Evolutionary conservation across 129 eudicot genomes (phyloP), one percentile per base, ranked within the genome.

Genomic region (Chrysanthemum seticuspe): DNA sequence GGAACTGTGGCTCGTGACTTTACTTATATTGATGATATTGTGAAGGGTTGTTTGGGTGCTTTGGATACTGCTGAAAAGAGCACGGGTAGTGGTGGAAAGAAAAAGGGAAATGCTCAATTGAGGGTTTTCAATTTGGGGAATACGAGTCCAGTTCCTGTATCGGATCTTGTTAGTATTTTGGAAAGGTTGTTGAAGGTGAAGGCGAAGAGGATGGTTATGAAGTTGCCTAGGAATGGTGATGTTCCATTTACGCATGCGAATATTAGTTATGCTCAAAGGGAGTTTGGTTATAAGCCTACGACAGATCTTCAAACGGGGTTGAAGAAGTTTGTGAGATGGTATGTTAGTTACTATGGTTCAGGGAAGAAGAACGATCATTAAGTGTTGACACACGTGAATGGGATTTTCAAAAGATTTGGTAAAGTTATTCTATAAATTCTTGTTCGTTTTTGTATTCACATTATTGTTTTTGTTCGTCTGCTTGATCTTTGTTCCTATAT

Each of bases 81-180:
- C 78, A 91, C 97, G 0, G 91, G 97, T 9, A 87, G 95, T 74
- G 95, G 95, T 18, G 97, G 97, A 75, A 91, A 91, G 97, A 91
- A 91, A 76, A 91, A 85, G 64, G 95, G 89, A 40, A 74, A 82
- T 2, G 97, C 97, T 1, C 95, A 91, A 51, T 76, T 87, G 65
- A 64, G 97, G 76, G 85, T 91, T 62, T 87, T 73, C 45, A 91
- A 91, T 84, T 83, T 91, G 83, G 97, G 97, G 69, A 91, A 91
- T 61, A 91, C 97, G 3, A 87, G 95, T 0, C 97, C 95, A 14
- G 97, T 91, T 78, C 91, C 97, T 12, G 95, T 91, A 9, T 63
- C 89, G 9, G 83, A 83, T 65, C 95, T 91, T 63, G 95, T 87
- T 60, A 82, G 88, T 60, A 87, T 91, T 83, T 91, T 91, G 88